Conservation (phyloP, 208 protist genomes). For the Zelonia costaricensis region DNA sequence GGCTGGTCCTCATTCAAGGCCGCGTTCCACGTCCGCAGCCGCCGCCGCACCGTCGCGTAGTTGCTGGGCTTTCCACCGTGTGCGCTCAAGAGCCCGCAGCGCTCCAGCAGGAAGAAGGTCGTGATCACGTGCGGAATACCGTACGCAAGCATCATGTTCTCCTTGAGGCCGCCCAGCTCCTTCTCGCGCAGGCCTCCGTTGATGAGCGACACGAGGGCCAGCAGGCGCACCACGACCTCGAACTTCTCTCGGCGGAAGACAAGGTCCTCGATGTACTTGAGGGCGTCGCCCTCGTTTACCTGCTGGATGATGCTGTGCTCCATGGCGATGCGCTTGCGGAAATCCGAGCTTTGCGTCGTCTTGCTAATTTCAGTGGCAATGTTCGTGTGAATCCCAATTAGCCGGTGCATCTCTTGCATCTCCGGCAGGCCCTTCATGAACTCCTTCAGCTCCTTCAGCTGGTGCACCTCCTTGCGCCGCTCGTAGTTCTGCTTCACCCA, state of each 20-base stretch:
- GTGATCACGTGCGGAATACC: slow-evolving; percentile 80
- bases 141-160: slow-evolving; percentile 83
- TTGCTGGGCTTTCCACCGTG: slow-evolving; percentile 41
- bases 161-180: slow-evolving; percentile 66
- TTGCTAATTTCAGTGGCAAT: slow-evolving; percentile 85
- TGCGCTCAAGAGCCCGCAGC: slow-evolving; percentile 53
- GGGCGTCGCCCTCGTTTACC: slow-evolving; percentile 59
- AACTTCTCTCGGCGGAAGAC: slow-evolving; percentile 65
- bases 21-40: slow-evolving; percentile 62
- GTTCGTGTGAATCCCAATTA: slow-evolving; percentile 78
- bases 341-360: slow-evolving; percentile 59
- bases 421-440: slow-evolving; percentile 87
- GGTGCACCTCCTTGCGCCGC: slow-evolving; percentile 76
- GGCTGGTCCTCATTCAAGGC: slow-evolving; percentile 53
- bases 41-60: slow-evolving; percentile 54
- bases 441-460: slow-evolving; percentile 86
- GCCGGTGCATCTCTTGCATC: slow-evolving; percentile 84
- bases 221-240: slow-evolving; percentile 59
- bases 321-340: slow-evolving; percentile 62
- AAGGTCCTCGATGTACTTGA: slow-evolving; percentile 87
- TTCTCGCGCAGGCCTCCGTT: slow-evolving; percentile 77
- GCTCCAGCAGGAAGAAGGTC: slow-evolving; percentile 57
- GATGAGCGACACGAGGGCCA: slow-evolving; percentile 85
- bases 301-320: slow-evolving; percentile 83
- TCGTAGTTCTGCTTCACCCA: slow-evolving; percentile 91